Percentiles rank a stretch among this genome's conserved stretches.
Evolutionary conservation across 352 stramenopile species (phyloP).

Genomic region (Aphanomyces invadans): DNA sequence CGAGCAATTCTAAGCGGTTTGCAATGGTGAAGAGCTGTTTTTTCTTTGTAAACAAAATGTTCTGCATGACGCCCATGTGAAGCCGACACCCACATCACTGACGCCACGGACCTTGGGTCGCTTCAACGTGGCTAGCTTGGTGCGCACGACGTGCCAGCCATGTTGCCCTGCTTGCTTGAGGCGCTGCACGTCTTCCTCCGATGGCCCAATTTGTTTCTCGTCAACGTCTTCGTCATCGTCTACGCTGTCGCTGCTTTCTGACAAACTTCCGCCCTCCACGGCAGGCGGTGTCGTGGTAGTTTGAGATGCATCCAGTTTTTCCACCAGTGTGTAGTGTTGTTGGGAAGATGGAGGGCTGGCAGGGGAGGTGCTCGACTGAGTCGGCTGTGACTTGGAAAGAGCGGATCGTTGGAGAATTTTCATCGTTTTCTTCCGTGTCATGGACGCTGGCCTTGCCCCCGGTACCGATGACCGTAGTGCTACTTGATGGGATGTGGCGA

Average conservation of each 20-base stretch:
- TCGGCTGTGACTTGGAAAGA: no score
- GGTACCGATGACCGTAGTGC: no score
- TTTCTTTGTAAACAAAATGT: constrained; percentile 8
- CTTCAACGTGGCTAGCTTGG: background rate
- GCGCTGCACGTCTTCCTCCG: background rate
- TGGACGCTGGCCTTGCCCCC: no score
- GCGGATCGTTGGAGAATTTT: background rate
- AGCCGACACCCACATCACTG: background rate
- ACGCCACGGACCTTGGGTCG: background rate
- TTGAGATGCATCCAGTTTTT: no score
- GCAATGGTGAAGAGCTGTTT: constrained; percentile 12
- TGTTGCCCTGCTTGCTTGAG: background rate
- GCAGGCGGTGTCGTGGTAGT: no score
- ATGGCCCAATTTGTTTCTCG: background rate
- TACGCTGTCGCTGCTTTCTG: background rate
- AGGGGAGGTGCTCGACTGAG: no score
- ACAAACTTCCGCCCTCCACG: background rate
- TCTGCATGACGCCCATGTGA: background rate
- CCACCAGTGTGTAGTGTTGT: no score
- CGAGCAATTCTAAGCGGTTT: background rate
- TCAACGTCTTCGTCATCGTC: background rate
- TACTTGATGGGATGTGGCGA: no score
- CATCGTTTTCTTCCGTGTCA: no score
- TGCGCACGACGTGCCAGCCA: background rate
- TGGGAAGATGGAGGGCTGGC: no score